Conservation (phyloP, 208 protist species). For the Crithidia bombi region DNA sequence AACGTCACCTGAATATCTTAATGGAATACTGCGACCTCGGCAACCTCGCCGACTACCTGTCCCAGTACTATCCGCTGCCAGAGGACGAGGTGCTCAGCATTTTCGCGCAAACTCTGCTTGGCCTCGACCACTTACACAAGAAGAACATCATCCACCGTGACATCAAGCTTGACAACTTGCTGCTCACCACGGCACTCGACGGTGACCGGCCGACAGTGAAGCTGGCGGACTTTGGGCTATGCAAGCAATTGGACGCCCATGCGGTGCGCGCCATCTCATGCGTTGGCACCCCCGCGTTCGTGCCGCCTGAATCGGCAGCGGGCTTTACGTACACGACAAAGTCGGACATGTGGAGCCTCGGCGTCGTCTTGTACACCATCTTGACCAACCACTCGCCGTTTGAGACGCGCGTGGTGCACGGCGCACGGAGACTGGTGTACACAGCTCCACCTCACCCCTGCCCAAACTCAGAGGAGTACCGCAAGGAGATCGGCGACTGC, state of each 20-base stretch:
- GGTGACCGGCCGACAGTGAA: constrained; percentile 40
- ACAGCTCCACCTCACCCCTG: constrained; percentile 30
- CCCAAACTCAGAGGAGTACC: constrained; percentile 45
- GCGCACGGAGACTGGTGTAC: constrained; percentile 1
- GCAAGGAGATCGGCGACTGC: constrained; percentile 53
- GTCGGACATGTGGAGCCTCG: constrained; percentile 81
- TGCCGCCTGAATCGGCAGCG: constrained; percentile 61
- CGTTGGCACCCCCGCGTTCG: constrained; percentile 66
- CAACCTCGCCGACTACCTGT: constrained; percentile 50
- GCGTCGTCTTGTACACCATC: constrained; percentile 65
- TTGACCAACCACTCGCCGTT: constrained; percentile 71
- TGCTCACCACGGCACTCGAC: constrained; percentile 31
- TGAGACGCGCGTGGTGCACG: constrained; percentile 24
- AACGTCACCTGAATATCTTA: constrained; percentile 55
- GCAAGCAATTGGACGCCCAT: constrained; percentile 36
- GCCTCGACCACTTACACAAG: constrained; percentile 75
- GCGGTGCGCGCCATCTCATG: constrained; percentile 40
- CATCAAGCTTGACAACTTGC: constrained; percentile 95
- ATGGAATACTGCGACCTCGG: constrained; percentile 83
- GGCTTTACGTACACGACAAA: constrained; percentile 69
- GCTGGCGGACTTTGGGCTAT: constrained; percentile 79
- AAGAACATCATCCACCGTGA: constrained; percentile 94
- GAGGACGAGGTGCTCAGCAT: constrained; percentile 48
- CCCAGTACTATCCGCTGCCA: constrained; percentile 45
- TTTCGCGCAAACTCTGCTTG: constrained; percentile 71